Evolutionary conservation across 1,139 yeast genomes (phyloP), one percentile per base, ranked within the genome.

Genomic region (Starmera stellimalicola): DNA sequence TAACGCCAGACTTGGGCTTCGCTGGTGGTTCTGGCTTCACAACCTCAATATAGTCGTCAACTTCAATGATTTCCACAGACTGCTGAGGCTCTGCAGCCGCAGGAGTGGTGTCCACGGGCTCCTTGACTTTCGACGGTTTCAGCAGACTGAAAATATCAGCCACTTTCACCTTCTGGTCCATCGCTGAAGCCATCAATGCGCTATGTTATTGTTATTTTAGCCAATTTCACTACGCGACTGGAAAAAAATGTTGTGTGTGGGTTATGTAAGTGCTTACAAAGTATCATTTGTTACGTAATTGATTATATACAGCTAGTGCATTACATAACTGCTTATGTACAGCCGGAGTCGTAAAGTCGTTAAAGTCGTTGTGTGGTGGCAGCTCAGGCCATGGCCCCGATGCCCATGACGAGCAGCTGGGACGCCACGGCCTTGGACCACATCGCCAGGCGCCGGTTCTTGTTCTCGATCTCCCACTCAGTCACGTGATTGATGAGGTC

Each of bases 401-500:
- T 58, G 1, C 82, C 81, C 33, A 74, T 61, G 29, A 75, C 57
- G 30, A 74, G 53, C 33, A 75, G 52, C 46, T 74, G 82, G 33
- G 79, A 70, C 7, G 79, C 77, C 29, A 74, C 52, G 4, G 77
- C 67, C 40, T 73, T 75, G 0, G 79, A 73, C 81, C 81, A 74
- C 47, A 62, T 55, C 29, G 60, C 61, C 20, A 72, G 60, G 58
- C 70, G 71, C 43, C 63, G 57, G 60, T 75, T 56, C 62, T 74
- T 54, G 33, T 55, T 57, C 36, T 54, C 59, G 33, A 52, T 52
- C 37, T 61, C 64, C 52, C 62, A 57, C 38, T 66, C 60, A 46
- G 70, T 69, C 9, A 70, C 76, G 57, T 71, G 62, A 44, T 66
- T 68, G 41, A 68, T 54, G 35, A 74, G 55, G 41, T 74, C 81